Conservation (phyloP, 257 asterid species). For the Plantago elongata region DNA sequence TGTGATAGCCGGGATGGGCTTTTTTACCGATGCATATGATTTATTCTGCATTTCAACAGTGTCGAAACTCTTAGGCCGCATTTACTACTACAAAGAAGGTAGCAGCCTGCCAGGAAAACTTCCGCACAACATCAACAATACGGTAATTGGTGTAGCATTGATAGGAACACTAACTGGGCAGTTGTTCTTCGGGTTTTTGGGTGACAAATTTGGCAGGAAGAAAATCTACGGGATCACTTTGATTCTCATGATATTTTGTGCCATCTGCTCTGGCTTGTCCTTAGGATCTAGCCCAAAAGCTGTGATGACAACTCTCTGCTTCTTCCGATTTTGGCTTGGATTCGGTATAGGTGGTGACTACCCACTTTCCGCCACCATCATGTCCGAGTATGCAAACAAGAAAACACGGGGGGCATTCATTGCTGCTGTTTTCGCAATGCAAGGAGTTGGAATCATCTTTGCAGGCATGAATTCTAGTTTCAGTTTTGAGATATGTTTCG, state of each 20-base stretch:
- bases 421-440: conserved; percentile 40
- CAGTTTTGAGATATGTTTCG: no score
- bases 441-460: conserved; percentile 35
- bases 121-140: conserved; percentile 28
- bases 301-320: conserved; percentile 8
- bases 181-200: conserved; percentile 28
- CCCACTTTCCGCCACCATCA: conserved; percentile 1
- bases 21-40: conserved; percentile 37
- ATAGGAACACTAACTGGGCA: conserved; percentile 33
- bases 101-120: conserved; percentile 28
- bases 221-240: conserved; percentile 32
- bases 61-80: conserved; percentile 30
- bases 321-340: background rate
- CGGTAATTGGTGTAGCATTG: conserved; percentile 30
- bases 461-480: no score
- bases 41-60: conserved; percentile 35
- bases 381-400: background rate
- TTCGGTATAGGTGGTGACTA: background rate
- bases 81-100: conserved; percentile 28
- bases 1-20: conserved; percentile 37
- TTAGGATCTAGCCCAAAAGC: conserved; percentile 27
- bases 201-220: conserved; percentile 33
- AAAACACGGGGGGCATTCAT: conserved; percentile 35
- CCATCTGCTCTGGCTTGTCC: conserved; percentile 33
- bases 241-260: conserved; percentile 28